Conservation (phyloP, 345 rosid genomes). For the Gossypium anomalum region DNA sequence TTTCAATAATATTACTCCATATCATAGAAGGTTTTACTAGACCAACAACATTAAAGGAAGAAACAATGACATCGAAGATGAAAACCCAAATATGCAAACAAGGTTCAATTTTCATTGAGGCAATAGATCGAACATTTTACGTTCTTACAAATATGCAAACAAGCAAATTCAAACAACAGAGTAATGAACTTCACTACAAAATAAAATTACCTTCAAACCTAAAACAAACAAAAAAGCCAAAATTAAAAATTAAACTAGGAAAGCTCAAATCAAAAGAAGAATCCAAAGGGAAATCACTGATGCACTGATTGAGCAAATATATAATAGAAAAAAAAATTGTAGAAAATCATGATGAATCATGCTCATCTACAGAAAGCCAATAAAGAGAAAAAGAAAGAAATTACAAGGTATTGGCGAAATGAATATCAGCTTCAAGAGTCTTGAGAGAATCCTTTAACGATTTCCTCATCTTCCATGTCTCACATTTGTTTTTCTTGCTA, state of each 20-base stretch:
- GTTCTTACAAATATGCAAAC: not conserved
- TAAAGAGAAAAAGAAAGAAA: too few relatives aligned
- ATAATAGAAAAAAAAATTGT: not conserved
- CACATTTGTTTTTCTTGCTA: too few relatives aligned
- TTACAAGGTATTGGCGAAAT: too few relatives aligned
- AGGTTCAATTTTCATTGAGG: not conserved
- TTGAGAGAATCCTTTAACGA: too few relatives aligned
- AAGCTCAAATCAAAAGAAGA: not conserved
- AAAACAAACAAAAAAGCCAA: not conserved
- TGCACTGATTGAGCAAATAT: not conserved
- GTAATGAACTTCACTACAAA: not conserved
- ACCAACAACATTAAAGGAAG: not conserved
- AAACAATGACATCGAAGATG: not conserved
- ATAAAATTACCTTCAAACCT: not conserved
- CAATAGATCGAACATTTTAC: constrained; percentile 5
- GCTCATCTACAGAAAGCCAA: too few relatives aligned
- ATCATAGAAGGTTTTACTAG: not conserved
- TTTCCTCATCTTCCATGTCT: too few relatives aligned
- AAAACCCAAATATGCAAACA: too few relatives aligned
- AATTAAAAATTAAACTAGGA: not conserved
- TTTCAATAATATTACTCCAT: too few relatives aligned
- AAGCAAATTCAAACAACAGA: not conserved
- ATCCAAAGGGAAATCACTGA: not conserved
- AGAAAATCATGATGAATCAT: not conserved
- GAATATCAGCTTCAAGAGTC: too few relatives aligned